Percentiles rank a stretch among this genome's conserved stretches.
Evolutionary conservation across 2,329 filamentous ascomycete species (phyloP).

Genomic region (Pyrenophora tritici-repentis): DNA sequence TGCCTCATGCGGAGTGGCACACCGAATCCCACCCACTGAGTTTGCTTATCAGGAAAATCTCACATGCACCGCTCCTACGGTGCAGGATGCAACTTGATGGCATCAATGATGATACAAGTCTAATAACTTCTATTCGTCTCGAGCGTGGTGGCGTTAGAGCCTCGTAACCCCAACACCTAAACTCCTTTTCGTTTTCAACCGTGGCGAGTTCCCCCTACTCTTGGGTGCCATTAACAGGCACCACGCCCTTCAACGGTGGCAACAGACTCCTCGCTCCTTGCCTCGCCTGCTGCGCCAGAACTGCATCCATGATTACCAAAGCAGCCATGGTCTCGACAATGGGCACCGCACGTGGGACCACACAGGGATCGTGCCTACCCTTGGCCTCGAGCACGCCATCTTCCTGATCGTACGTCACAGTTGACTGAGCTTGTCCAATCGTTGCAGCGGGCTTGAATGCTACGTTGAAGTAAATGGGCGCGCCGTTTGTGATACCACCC

Average conservation of each 20-base stretch:
- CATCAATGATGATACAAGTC: background rate
- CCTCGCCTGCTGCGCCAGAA: constrained; percentile 78
- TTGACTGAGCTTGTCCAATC: constrained; percentile 85
- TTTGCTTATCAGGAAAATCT: too few relatives aligned
- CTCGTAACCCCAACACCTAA: constrained; percentile 1
- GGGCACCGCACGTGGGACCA: constrained; percentile 84
- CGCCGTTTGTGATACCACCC: constrained; percentile 92
- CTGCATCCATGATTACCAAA: constrained; percentile 82
- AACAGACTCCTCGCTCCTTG: constrained; percentile 45
- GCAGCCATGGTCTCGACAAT: constrained; percentile 93
- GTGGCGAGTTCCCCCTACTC: background rate
- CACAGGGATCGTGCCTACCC: constrained; percentile 91
- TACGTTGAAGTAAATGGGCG: constrained; percentile 90
- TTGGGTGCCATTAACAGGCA: constrained; percentile 35
- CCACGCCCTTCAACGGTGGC: constrained; percentile 46
- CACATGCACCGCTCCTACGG: background rate
- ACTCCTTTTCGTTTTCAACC: background rate
- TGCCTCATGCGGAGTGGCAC: too few relatives aligned
- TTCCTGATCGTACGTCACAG: constrained; percentile 75
- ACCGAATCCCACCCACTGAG: too few relatives aligned
- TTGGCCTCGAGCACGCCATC: constrained; percentile 84
- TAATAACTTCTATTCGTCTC: constrained; percentile 2
- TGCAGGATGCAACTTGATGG: background rate
- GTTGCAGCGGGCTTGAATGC: constrained; percentile 96
- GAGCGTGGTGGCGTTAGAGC: background rate